Base-by-base conservation (phyloP, 179 eudicot genomes). In the Amaranthus tricolor region DNA sequence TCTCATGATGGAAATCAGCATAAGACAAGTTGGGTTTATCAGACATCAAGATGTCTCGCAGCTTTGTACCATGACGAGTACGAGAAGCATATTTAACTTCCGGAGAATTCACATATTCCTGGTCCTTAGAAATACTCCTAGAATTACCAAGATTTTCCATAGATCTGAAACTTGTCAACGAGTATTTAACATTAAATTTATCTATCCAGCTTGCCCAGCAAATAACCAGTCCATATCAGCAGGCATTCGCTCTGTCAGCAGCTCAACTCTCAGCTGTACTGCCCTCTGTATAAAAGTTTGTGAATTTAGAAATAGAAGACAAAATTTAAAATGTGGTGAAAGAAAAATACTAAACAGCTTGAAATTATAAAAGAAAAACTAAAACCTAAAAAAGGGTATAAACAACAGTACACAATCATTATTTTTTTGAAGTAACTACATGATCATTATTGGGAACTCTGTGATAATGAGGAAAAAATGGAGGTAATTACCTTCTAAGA, bases 1-100 rank as follows among this genome's bases (percentile, higher is more conserved):
- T 71, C 78, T 78, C 85, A 53, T 78, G 79, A 85, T 79, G 87
- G 68, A 87, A 82, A 83, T 86, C 87, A 77, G 88, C 82, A 78
- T 77, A 81, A 9, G 86, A 86, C 70, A 80, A 69, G 70, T 84
- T 68, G 66, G 74, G 80, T 78, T 78, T 83, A 43, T 85, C 88
- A 10, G 84, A 44, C 79, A 79, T 79, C 78, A 89, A 84, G 51
- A 83, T 83, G 81, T 87, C 91, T 53, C 83, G 82, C 78, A 88
- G 71, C 77, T 85, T 91, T 58, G 86, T 79, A 73, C 80, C 79
- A 63, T 66, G 85, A 14, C 77, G 85, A 71, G 77, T 48, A 74
- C 45, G 81, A 74, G 87, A 66, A 52, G 79, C 76, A 24, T 9
- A 82, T 14, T 48, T 77, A 71, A 72, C 72, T 43, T 80, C 85